Base-by-base conservation (phyloP, 2,329 filamentous ascomycete genomes). In the Colletotrichum brevisporum region DNA sequence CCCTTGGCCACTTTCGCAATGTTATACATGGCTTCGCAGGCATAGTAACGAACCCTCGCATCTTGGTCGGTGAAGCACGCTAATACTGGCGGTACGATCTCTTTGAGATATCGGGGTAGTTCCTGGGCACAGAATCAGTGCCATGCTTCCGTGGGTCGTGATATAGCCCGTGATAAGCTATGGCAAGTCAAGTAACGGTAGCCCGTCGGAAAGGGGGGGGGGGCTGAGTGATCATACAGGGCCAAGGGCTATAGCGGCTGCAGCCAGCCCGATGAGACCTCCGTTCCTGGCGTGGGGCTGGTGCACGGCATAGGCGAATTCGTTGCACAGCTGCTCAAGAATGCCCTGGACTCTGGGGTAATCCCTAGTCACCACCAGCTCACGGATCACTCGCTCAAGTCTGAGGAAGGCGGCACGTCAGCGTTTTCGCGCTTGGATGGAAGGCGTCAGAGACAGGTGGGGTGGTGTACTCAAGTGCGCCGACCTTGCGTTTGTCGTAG, bases 1-100 rank as follows among this genome's bases (percentile, higher is more conserved):
- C 97, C 96, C 82, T 99, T 99, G 70, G 95, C 96, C 55, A 99
- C 96, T 83, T 99, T 99, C 77, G 96, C 95, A 78, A 99, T 99
- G 81, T 99, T 99, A 83, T 99, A 99, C 96, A 99, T 99, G 80
- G 95, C 97, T 84, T 99, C 96, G 82, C 96, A 99, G 26, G 96
- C 96, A 82, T 99, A 99, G 81, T 99, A 99, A 72, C 96, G 90
- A 39, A 98, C 96, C 67, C 96, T 90, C 31, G 96, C 95, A 91
- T 99, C 96, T 84, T 98, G 96, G 75, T 99, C 97, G 67, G 93
- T 94, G 81, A 99, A 99, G 84, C 97, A 99, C 60, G 96, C 96
- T 53, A 99, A 88, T 5, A 99, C 96, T 3, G 97, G 97, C 53
- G 95, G 95, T 0, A 99, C 95, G 74, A 99, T 98, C 75, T 95